phyloP scores from a whole-genome alignment of 2,329 filamentous ascomycete genomes.

The Rutstroemia sp. region DNA sequence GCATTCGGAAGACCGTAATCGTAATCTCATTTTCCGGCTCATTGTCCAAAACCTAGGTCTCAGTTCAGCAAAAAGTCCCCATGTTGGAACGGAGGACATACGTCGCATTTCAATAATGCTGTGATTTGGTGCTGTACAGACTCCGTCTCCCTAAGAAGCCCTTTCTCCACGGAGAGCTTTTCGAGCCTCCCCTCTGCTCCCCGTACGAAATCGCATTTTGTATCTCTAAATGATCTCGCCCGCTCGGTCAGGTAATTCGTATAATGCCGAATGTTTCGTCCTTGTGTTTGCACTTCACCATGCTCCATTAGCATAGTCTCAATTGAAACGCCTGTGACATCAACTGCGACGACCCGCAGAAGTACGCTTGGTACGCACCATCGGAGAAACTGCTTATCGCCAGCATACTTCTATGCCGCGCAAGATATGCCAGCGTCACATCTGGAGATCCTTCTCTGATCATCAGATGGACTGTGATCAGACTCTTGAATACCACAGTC shows the following conservation, averaged over 20 bases:
- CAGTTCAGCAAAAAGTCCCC: constrained; percentile 13
- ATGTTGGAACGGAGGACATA: constrained; percentile 39
- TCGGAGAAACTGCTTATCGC: constrained; percentile 89
- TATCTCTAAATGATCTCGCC: constrained; percentile 73
- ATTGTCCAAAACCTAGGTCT: constrained; percentile 65
- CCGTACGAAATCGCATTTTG: constrained; percentile 84
- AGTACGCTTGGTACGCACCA: constrained; percentile 60
- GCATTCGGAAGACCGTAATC: constrained; percentile 81
- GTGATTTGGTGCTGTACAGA: constrained; percentile 80
- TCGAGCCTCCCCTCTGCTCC: constrained; percentile 76
- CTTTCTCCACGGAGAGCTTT: constrained; percentile 82
- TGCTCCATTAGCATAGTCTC: constrained; percentile 32
- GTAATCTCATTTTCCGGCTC: constrained; percentile 97
- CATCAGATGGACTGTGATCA: constrained; percentile 96
- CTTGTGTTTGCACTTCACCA: constrained; percentile 77
- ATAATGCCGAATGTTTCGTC: constrained; percentile 89
- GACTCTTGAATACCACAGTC: constrained; percentile 98
- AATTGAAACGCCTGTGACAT: constrained; percentile 14
- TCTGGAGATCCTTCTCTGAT: constrained; percentile 90
- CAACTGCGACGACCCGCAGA: constrained; percentile 9
- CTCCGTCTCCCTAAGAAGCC: constrained; percentile 85
- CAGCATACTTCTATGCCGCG: constrained; percentile 74
- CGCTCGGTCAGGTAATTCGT: constrained; percentile 78
- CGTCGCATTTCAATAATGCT: constrained; percentile 82
- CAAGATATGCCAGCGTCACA: constrained; percentile 76